Conservation (phyloP, 2,329 filamentous ascomycete species). For the Ophiostoma angusticollis region DNA sequence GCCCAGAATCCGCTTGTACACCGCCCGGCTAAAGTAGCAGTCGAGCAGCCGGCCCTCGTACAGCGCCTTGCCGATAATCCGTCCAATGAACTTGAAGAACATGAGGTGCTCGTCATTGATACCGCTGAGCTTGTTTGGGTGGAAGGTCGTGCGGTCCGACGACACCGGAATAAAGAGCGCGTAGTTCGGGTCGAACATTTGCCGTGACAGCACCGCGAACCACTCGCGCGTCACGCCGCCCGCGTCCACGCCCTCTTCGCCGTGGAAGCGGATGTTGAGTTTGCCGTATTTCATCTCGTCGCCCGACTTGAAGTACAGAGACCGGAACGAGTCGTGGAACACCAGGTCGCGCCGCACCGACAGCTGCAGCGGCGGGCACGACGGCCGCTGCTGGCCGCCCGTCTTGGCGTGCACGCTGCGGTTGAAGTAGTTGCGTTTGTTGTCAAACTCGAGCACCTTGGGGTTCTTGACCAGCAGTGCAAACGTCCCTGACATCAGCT, state of each 20-base stretch:
- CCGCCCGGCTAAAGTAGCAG: constrained; percentile 96
- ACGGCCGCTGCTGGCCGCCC: constrained; percentile 46
- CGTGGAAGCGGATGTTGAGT: constrained; percentile 92
- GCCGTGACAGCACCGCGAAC: constrained; percentile 94
- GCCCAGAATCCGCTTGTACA: constrained; percentile 94
- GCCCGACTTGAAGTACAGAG: constrained; percentile 90
- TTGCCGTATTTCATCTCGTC: constrained; percentile 99
- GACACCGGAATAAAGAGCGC: constrained; percentile 93
- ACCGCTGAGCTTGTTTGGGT: constrained; percentile 85
- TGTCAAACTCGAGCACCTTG: constrained; percentile 97
- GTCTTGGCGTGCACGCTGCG: constrained; percentile 68
- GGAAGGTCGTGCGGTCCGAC: constrained; percentile 95
- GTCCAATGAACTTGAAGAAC: constrained; percentile 99
- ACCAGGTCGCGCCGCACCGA: constrained; percentile 87
- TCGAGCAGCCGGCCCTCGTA: constrained; percentile 94
- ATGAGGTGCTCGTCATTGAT: constrained; percentile 92
- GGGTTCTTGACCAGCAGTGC: constrained; percentile 94
- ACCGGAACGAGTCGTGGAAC: constrained; percentile 96
- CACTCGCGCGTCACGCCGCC: constrained; percentile 96
- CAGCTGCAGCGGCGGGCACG: constrained; percentile 64
- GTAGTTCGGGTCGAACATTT: constrained; percentile 99
- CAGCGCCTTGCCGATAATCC: constrained; percentile 93
- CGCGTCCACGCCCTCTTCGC: constrained; percentile 94
- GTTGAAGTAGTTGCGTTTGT: constrained; percentile 98
- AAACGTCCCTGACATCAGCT: constrained; percentile 97